Conservation (phyloP, 352 stramenopile genomes). For the Pythium scleroteichum region DNA sequence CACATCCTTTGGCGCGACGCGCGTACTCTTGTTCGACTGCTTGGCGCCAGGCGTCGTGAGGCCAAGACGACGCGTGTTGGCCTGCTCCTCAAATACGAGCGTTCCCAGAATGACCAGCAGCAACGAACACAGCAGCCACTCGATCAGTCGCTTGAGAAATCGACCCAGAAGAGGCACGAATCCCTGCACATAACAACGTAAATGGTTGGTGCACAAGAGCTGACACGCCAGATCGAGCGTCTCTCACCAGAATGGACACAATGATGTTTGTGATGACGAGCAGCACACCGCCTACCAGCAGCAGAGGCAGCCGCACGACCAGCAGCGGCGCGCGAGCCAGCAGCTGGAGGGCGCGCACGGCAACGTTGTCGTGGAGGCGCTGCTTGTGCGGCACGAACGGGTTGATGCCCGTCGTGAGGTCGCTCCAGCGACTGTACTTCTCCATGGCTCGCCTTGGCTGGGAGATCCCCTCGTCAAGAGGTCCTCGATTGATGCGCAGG, state of each 20-base stretch:
- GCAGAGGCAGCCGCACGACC: constrained; percentile 53
- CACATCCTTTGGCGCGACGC: constrained; percentile 54
- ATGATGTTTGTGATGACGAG: constrained; percentile 54
- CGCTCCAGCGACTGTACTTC: constrained; percentile 86
- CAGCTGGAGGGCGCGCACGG: constrained; percentile 44
- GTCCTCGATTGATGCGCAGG: neutral
- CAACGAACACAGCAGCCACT: constrained; percentile 75
- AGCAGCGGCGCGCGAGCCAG: constrained; percentile 45
- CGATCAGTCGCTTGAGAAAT: constrained; percentile 61
- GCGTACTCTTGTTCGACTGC: constrained; percentile 32
- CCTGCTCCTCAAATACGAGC: constrained; percentile 65
- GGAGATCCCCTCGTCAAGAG: too few relatives aligned
- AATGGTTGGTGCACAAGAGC: neutral
- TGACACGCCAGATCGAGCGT: too few relatives aligned
- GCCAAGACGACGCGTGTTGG: constrained; percentile 73
- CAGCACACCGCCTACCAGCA: constrained; percentile 39
- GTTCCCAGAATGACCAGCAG: constrained; percentile 65
- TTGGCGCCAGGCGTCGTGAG: constrained; percentile 51
- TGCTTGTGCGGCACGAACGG: constrained; percentile 82
- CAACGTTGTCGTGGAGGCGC: constrained; percentile 45
- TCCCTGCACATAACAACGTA: constrained; percentile 14
- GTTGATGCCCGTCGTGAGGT: constrained; percentile 86
- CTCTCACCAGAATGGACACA: constrained; percentile 46
- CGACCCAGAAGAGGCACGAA: constrained; percentile 69
- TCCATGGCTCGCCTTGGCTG: too few relatives aligned